These are phyloP conservation scores for Monilinia polystroma DNA, from an alignment of 2,329 filamentous ascomycete species.

Conservation along the genomic window DNA sequence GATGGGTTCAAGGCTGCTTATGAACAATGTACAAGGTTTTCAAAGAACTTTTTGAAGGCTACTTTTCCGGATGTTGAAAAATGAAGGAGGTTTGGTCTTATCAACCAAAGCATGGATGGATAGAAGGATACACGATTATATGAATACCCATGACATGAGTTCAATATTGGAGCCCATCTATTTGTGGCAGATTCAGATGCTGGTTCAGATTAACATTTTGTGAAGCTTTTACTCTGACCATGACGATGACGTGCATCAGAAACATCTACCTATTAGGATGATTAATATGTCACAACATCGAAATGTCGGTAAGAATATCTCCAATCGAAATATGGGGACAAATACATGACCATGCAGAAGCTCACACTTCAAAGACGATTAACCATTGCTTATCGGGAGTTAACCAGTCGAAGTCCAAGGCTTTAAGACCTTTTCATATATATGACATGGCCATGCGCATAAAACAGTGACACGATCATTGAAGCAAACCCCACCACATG, in stretches of 20 bases:
- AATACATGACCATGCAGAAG: background rate
- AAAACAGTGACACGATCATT: background rate
- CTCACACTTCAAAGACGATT: background rate
- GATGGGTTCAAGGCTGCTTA: conserved; percentile 85
- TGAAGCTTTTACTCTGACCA: background rate
- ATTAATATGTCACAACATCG: background rate
- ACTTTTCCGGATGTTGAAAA: conserved; percentile 35
- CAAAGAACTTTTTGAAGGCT: conserved; percentile 52
- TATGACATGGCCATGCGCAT: background rate
- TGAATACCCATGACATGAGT: background rate
- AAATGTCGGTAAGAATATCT: conserved; percentile 4
- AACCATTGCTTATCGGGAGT: background rate
- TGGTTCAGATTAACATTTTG: background rate
- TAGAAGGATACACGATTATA: conserved; percentile 4
- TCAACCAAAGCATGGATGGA: background rate
- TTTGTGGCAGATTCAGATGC: background rate
- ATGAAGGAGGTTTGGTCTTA: conserved; percentile 21
- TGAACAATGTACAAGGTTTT: conserved; percentile 77
- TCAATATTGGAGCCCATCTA: background rate
- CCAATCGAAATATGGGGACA: background rate
- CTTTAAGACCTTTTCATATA: background rate
- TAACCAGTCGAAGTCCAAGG: background rate
- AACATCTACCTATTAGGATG: background rate
- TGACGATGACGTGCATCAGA: conserved; percentile 1
- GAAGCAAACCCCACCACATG: conserved; percentile 8